phyloP scores from a whole-genome alignment of 2,329 filamentous ascomycete genomes.

The Pestalotiopsis sp. region DNA sequence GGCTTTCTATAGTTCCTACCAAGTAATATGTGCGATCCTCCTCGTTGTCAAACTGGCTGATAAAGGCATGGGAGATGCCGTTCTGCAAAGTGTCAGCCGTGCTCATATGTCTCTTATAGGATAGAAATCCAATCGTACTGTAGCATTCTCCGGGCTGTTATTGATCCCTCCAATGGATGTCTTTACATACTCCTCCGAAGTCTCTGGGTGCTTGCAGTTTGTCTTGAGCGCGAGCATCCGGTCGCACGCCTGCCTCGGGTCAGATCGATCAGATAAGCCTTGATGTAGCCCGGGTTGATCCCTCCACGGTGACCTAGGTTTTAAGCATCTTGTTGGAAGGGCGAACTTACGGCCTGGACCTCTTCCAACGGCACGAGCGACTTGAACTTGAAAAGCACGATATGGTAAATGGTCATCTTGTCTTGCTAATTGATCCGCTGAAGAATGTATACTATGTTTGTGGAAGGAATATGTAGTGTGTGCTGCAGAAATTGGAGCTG shows the following conservation, averaged over 20 bases:
- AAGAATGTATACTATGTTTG: background rate
- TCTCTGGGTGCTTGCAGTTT: conserved; percentile 62
- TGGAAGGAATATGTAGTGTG: background rate
- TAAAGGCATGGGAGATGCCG: conserved; percentile 67
- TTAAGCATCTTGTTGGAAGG: background rate
- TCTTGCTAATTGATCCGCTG: background rate
- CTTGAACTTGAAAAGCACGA: conserved; percentile 33
- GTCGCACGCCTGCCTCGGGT: conserved; percentile 28
- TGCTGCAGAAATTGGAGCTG: background rate
- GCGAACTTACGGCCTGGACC: conserved; percentile 29
- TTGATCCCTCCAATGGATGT: conserved; percentile 60
- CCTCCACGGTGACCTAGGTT: background rate
- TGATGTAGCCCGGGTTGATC: background rate
- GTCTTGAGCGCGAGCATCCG: conserved; percentile 51
- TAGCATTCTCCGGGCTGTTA: conserved; percentile 62
- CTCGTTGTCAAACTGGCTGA: conserved; percentile 64
- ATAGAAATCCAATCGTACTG: conserved; percentile 43
- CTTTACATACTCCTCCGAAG: conserved; percentile 61
- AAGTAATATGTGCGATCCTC: conserved; percentile 71
- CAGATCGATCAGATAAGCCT: background rate
- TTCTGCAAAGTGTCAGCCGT: conserved; percentile 42
- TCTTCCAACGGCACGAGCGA: conserved; percentile 27
- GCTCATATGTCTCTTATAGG: background rate
- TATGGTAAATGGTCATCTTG: conserved; percentile 31
- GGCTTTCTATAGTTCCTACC: background rate